Conservation (phyloP, 192 early-diverging fungal genomes). For the Backusella psychrophila region DNA sequence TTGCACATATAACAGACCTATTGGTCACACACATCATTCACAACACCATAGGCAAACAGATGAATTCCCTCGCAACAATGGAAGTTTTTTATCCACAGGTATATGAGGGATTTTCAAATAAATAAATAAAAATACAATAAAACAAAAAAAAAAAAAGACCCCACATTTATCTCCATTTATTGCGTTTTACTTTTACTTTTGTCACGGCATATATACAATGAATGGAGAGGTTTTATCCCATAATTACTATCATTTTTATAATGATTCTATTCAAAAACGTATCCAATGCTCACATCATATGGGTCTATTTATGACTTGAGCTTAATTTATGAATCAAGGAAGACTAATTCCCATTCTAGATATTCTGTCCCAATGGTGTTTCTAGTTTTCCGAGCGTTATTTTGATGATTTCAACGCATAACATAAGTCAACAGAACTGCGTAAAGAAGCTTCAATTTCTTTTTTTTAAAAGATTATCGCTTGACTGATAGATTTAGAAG, state of each 20-base stretch:
- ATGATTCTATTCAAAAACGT: neutral
- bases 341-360: neutral
- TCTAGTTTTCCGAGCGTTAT: too few species aligned
- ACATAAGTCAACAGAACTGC: too few species aligned
- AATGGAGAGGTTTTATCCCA: neutral
- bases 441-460: too few species aligned
- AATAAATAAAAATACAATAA: neutral
- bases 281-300: neutral
- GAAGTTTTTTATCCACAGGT: neutral
- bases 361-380: neutral
- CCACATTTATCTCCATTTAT: neutral
- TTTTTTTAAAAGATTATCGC: too few species aligned
- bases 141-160: neutral
- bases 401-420: too few species aligned
- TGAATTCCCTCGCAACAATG: neutral
- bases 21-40: neutral
- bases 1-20: neutral
- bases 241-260: neutral
- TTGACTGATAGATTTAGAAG: too few species aligned
- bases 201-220: neutral
- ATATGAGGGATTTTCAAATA: neutral
- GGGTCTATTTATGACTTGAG: neutral
- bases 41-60: neutral
- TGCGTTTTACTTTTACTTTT: neutral
- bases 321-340: neutral